Base-by-base conservation (phyloP, 1,284 basidiomycete genomes). In the Austropuccinia psidii region DNA sequence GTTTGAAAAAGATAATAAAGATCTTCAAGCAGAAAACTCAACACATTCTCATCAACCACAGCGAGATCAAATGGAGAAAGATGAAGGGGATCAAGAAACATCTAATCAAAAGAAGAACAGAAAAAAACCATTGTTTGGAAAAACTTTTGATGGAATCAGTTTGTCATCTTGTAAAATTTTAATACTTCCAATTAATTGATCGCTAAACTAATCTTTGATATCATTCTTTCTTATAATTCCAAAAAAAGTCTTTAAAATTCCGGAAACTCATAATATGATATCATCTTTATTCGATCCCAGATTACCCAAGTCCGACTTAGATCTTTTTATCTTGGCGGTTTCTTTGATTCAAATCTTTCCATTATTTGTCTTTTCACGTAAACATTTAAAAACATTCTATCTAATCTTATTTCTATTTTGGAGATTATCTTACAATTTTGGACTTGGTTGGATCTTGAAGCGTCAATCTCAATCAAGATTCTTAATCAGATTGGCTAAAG, bases 211-310 rank as follows among this genome's bases (percentile, higher is more conserved):
- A n/a, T n/a, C n/a, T n/a, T n/a, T n/a, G n/a, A n/a, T n/a, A n/a
- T n/a, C n/a, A n/a, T n/a, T n/a, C n/a, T n/a, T n/a, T n/a, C n/a
- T n/a, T n/a, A n/a, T n/a, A n/a, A n/a, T n/a, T n/a, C n/a, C n/a
- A 45, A 45, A 11, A 45, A 35, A 80, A 93, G 93, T 96, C 13
- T 98, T 98, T 81, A 86, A 87, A 68, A 93, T 98, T 43, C 95
- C 95, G 9, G 90, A 91, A 50, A 98, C 96, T 0, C 91, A 96
- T 80, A 93, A 96, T 80, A 93, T 98, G 74, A 82, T 98, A 74
- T 93, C 93, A 4, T 89, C 90, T 7, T 85, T 98, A 29, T 90
- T 96, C 79, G 87, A 93, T 79, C 96, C 94, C 2, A 84, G 87
- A 4, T 88, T 91, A 78, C 89, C 89, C 3, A 97, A 97, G 80